Percentiles rank a stretch among this genome's conserved stretches.
Evolutionary conservation across 768 basidiomycete species (phyloP).

Genomic region (Asterophora parasitica): DNA sequence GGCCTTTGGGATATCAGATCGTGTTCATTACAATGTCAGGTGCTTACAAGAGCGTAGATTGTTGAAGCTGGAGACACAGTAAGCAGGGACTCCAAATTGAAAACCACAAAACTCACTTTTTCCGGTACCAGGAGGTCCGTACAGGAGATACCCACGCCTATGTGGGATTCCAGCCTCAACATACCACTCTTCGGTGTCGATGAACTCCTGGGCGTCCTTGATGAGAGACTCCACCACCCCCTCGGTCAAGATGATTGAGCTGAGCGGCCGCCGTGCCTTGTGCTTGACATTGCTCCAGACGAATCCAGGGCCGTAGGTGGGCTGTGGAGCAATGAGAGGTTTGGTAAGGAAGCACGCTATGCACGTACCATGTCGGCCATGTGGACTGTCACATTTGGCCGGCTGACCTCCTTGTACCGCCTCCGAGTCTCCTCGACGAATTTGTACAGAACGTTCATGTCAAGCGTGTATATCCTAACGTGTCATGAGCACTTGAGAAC

Average conservation of each 20-base stretch:
- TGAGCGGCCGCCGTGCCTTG: constrained; percentile 47
- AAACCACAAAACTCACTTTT: constrained; percentile 38
- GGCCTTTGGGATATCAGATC: constrained; percentile 24
- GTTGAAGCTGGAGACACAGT: constrained; percentile 37
- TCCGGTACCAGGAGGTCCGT: constrained; percentile 60
- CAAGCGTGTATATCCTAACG: constrained; percentile 36
- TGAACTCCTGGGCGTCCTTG: constrained; percentile 48
- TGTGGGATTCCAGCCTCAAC: constrained; percentile 52
- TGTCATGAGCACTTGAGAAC: neutral
- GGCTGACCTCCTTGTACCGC: constrained; percentile 30
- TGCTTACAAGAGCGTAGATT: constrained; percentile 45
- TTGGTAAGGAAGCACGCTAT: constrained; percentile 3
- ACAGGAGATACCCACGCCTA: constrained; percentile 50
- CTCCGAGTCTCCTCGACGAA: constrained; percentile 32
- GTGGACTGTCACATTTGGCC: constrained; percentile 32
- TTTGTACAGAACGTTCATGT: constrained; percentile 29
- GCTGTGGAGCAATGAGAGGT: constrained; percentile 18
- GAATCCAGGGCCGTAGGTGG: constrained; percentile 31
- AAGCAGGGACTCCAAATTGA: constrained; percentile 18
- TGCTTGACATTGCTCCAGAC: constrained; percentile 42
- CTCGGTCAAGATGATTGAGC: constrained; percentile 46
- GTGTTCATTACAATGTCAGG: neutral
- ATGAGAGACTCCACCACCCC: constrained; percentile 44
- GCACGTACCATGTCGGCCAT: constrained; percentile 25
- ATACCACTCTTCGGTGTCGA: constrained; percentile 55